phyloP scores from a whole-genome alignment of 148 eudicot genomes.

The Rhododendron vialii region DNA sequence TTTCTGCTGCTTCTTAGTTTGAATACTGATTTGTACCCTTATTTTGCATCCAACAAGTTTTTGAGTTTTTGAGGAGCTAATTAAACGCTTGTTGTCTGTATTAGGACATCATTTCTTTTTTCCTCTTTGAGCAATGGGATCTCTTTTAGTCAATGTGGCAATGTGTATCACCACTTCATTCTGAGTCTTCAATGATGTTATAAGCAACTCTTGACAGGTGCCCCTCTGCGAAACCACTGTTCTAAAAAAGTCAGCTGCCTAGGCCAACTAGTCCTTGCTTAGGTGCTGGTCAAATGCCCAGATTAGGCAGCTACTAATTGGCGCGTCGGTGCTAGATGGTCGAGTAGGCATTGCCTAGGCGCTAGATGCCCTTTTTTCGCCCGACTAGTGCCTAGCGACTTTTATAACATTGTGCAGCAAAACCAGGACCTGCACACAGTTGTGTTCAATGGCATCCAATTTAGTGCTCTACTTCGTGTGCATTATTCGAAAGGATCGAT shows the following conservation, averaged over 20 bases:
- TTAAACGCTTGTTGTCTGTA: neutral
- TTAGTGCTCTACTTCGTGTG: neutral
- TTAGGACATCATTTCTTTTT: neutral
- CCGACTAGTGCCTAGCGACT: too few species aligned
- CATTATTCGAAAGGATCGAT: neutral
- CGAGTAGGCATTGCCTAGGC: too few species aligned
- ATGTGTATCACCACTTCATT: neutral
- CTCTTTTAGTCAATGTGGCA: neutral
- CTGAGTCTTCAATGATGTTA: neutral
- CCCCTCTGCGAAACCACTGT: neutral
- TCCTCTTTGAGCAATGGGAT: neutral
- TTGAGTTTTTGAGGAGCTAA: neutral
- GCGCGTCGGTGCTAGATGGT: too few species aligned
- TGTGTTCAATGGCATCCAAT: neutral
- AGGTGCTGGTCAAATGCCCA: too few species aligned
- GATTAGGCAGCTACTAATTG: too few species aligned
- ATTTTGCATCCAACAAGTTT: neutral
- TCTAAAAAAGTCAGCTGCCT: too few species aligned
- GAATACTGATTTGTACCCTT: neutral
- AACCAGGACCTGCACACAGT: neutral
- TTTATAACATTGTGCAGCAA: too few species aligned
- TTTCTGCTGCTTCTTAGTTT: slow-evolving; percentile 30
- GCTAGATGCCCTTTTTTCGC: too few species aligned
- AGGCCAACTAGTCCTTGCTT: too few species aligned
- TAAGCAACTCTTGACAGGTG: neutral